These are phyloP conservation scores for Thymus mandschuricus DNA, from an alignment of 257 asterid genomes.

Conservation along the genomic window DNA sequence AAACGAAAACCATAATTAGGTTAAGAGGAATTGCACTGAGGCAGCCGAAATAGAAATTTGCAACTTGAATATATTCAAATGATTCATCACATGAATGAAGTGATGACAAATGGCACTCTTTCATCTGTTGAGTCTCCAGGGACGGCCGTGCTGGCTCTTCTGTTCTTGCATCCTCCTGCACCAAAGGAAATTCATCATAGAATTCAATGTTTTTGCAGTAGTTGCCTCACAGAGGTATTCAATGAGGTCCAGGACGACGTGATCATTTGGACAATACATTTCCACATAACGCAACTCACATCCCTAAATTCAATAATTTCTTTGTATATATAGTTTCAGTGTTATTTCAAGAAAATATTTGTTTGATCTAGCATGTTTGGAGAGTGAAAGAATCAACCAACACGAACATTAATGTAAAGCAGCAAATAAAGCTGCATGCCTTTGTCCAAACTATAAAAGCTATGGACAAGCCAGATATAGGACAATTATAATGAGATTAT, in stretches of 20 bases:
- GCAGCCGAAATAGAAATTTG: constrained; percentile 24
- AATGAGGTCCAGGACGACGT: neutral
- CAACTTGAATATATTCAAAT: constrained; percentile 6
- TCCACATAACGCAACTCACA: neutral
- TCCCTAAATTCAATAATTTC: neutral
- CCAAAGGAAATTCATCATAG: constrained; percentile 11
- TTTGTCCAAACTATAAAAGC: neutral
- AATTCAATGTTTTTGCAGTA: neutral
- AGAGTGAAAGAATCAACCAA: neutral
- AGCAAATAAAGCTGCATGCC: neutral
- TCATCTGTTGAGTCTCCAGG: constrained; percentile 51
- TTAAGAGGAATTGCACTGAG: neutral
- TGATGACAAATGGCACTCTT: constrained; percentile 1
- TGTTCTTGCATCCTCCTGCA: constrained; percentile 81
- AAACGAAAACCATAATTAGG: neutral
- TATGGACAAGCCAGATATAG: neutral
- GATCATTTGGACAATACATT: neutral
- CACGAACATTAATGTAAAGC: neutral
- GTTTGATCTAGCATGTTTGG: neutral
- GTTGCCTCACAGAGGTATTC: neutral
- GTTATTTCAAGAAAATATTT: neutral
- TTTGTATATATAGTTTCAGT: no score
- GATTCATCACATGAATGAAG: constrained; percentile 18
- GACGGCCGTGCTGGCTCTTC: constrained; percentile 51
- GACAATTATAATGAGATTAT: neutral